Conservation (phyloP, 768 basidiomycete species). For the Sporobolomyces phaffii region DNA sequence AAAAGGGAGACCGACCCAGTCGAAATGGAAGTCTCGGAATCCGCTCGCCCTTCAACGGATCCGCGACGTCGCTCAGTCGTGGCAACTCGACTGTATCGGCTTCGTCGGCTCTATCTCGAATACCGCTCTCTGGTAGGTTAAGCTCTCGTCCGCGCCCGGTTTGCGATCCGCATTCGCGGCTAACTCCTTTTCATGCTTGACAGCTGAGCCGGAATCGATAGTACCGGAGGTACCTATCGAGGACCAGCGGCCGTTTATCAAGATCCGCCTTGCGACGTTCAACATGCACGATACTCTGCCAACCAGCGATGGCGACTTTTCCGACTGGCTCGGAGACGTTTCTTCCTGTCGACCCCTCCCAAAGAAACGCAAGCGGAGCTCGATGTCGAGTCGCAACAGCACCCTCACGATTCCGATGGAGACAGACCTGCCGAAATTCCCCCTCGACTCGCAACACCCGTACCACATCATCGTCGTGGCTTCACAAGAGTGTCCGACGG, state of each 20-base stretch:
- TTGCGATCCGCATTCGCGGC: neutral
- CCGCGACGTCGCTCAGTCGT: neutral
- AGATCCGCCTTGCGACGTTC: slow-evolving; percentile 35
- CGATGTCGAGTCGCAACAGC: slow-evolving; percentile 14
- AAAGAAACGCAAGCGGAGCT: slow-evolving; percentile 11
- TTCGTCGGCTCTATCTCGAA: slow-evolving; percentile 1
- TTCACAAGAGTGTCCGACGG: slow-evolving; percentile 38
- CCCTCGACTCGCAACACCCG: slow-evolving; percentile 27
- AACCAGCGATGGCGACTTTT: slow-evolving; percentile 32
- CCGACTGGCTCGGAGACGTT: slow-evolving; percentile 40
- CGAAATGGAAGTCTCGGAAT: neutral
- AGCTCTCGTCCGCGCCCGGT: neutral
- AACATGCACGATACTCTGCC: slow-evolving; percentile 41
- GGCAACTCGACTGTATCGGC: neutral
- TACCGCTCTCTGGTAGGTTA: neutral
- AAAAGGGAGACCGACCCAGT: neutral
- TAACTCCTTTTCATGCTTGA: neutral
- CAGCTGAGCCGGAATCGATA: slow-evolving; percentile 11
- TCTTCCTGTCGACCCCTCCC: neutral
- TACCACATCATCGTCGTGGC: slow-evolving; percentile 42
- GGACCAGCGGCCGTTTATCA: slow-evolving; percentile 11
- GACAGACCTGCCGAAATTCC: slow-evolving; percentile 18
- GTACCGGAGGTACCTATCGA: neutral
- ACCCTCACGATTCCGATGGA: slow-evolving; percentile 17
- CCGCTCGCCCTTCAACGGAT: neutral